phyloP scores from a whole-genome alignment of 257 asterid genomes.

The Capsicum pubescens region DNA sequence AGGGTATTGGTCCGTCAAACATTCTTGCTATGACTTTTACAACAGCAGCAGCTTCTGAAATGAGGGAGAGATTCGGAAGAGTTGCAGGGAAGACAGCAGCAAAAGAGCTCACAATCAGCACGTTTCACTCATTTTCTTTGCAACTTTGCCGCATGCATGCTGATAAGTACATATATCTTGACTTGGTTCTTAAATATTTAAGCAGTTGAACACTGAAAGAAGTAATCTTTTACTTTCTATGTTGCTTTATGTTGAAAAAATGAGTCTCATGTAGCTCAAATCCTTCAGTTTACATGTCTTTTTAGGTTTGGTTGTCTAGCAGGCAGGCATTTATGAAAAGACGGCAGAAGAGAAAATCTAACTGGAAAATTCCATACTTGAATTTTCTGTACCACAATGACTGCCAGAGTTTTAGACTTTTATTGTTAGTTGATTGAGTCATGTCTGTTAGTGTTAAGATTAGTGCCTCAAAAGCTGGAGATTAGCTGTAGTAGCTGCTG shows the following conservation, averaged over 20 bases:
- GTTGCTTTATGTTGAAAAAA: conserved; percentile 1
- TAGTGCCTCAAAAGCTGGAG: no score
- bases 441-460: neutral
- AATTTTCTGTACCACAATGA: conserved; percentile 19
- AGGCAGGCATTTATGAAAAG: conserved; percentile 8
- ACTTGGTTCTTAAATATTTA: conserved; percentile 22
- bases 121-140: conserved; percentile 97
- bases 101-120: conserved; percentile 89
- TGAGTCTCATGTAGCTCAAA: conserved; percentile 19
- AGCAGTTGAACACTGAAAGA: conserved; percentile 3
- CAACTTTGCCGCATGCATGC: conserved; percentile 96
- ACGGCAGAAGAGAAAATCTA: conserved; percentile 1
- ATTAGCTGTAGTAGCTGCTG: no score
- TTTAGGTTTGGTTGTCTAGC: neutral
- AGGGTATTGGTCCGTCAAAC: conserved; percentile 84
- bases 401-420: neutral
- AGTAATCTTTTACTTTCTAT: neutral
- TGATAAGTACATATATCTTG: conserved; percentile 70
- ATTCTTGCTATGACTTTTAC: conserved; percentile 98
- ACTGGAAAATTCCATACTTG: conserved; percentile 19
- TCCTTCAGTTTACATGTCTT: neutral
- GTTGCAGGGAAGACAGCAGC: conserved; percentile 90
- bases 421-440: neutral
- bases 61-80: conserved; percentile 90
- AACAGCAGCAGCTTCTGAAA: conserved; percentile 95